These are phyloP conservation scores for Ophioceras dolichostomum DNA, from an alignment of 2,329 filamentous ascomycete species.

Conservation along the genomic window DNA sequence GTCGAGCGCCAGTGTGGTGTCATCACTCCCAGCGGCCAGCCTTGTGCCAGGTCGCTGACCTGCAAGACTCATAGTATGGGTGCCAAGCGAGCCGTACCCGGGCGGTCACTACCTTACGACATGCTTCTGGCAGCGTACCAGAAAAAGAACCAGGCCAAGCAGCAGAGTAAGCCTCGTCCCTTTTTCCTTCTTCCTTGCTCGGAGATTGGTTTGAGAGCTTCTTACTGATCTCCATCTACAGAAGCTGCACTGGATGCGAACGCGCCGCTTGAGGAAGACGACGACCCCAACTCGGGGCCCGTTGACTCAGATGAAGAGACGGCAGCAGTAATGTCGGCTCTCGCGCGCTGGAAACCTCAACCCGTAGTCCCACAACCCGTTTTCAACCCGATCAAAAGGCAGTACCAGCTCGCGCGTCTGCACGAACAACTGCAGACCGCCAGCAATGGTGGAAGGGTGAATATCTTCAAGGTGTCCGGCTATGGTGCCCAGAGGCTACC, in stretches of 20 bases:
- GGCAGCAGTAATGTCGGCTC: constrained; percentile 72
- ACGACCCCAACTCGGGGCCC: constrained; percentile 66
- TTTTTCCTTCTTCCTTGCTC: background rate
- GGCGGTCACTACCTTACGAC: constrained; percentile 79
- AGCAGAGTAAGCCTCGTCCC: constrained; percentile 60
- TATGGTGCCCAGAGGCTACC: constrained; percentile 42
- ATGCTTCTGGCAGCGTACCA: constrained; percentile 81
- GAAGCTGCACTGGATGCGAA: constrained; percentile 92
- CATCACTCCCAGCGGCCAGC: constrained; percentile 68
- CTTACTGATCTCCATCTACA: constrained; percentile 26
- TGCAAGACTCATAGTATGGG: constrained; percentile 97
- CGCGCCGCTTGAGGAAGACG: constrained; percentile 75
- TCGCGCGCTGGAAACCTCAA: constrained; percentile 63
- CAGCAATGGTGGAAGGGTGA: constrained; percentile 51
- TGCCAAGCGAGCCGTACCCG: constrained; percentile 77
- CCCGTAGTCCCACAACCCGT: constrained; percentile 59
- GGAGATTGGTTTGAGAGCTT: too few species aligned
- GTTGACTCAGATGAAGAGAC: constrained; percentile 95
- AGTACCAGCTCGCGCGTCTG: constrained; percentile 50
- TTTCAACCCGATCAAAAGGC: constrained; percentile 47
- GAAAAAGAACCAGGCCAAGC: constrained; percentile 97
- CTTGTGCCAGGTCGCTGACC: constrained; percentile 77
- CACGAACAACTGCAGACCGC: constrained; percentile 55
- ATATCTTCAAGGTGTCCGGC: constrained; percentile 50
- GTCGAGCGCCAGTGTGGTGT: constrained; percentile 93